A percentile compares a stretch with the other conserved stretches of the same genome.
phyloP scores from a whole-genome alignment of 805 yeast genomes.

The Kuraishia cidri region DNA sequence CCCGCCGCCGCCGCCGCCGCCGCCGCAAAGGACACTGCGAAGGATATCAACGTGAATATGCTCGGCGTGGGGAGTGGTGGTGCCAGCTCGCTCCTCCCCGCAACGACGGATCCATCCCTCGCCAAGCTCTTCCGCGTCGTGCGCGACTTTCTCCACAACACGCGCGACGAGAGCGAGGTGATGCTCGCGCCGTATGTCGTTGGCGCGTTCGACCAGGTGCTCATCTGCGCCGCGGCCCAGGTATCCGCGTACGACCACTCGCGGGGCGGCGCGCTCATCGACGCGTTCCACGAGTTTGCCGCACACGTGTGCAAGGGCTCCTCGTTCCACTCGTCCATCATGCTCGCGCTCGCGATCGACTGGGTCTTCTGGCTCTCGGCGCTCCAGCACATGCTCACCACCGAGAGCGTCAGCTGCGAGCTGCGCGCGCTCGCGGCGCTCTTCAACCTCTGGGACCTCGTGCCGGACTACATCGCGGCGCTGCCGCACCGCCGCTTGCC shows the following conservation, averaged over 20 bases:
- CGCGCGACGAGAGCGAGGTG: slow-evolving; percentile 18
- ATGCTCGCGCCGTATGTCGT: slow-evolving; percentile 9
- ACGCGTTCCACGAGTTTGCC: slow-evolving; percentile 25
- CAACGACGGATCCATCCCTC: slow-evolving; percentile 5
- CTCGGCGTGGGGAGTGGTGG: too few relatives aligned
- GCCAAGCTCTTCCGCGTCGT: slow-evolving; percentile 22
- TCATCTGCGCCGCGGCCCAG: slow-evolving; percentile 10
- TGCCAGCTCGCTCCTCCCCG: background rate
- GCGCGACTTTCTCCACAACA: slow-evolving; percentile 24
- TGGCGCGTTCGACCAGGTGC: slow-evolving; percentile 20
- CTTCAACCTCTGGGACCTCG: slow-evolving; percentile 66
- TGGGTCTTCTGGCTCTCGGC: slow-evolving; percentile 77
- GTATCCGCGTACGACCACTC: background rate
- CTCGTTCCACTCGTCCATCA: background rate
- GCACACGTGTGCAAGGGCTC: slow-evolving; percentile 6
- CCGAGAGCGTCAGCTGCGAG: slow-evolving; percentile 55
- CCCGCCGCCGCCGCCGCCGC: background rate
- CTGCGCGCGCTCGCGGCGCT: slow-evolving; percentile 56
- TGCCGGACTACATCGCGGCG: slow-evolving; percentile 28
- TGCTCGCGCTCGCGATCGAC: slow-evolving; percentile 27
- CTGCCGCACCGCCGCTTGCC: background rate
- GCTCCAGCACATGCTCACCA: slow-evolving; percentile 37
- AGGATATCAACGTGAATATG: slow-evolving; percentile 4
- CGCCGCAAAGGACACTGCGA: background rate
- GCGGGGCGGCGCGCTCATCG: slow-evolving; percentile 28